Evolutionary conservation across 176 grass and related monocot species (phyloP), one percentile per base, ranked within the genome.

Genomic region (Zea luxurians): DNA sequence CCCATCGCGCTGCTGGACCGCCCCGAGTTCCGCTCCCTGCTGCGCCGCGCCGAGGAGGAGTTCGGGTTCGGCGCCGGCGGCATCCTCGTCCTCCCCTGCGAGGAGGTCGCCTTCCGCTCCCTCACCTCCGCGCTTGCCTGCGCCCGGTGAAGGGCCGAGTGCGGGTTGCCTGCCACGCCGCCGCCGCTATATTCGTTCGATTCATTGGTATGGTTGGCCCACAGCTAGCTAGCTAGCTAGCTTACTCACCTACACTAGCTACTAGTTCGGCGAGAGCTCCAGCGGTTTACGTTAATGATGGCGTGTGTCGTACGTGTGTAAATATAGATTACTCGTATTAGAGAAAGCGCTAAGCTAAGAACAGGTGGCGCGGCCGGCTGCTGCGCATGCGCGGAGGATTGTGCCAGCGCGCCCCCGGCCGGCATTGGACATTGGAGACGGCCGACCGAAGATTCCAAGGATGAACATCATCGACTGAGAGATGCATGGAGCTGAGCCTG

Each of bases 81-180:
- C n/a, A 76, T 92, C 61, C 88, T 97, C 64, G 90, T 93, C 53
- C 92, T 97, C 70, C 95, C 94, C 60, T 97, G 95, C 84, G 95
- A 97, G 82, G 95, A 97, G 87, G 74, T 83, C 54, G 87, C 88
- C 83, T 97, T 97, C 88, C 90, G 87, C 42, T 90, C 87, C 68
- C 91, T 97, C 85, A 89, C 91, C 64, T 97, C 90, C 58, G 77
- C 90, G 8, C 88, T 97, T 48, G 46, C 59, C 16, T 44, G 64
- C 76, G 73, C 76, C 70, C 86, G 90, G 62, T 97, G 77, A 92
- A 11, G 48, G 0, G 42, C 2, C 38, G n/a, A 2, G 0, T 12
- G 38, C 38, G 3, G 38, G 38, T 37, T 70, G 52, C 21, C 20
- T 10, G 43, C 7, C 4, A 2, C 38, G 38, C 38, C 0, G 20